Evolutionary conservation across 2,329 filamentous ascomycete species (phyloP).

Genomic region (Raffaelea arxii): DNA sequence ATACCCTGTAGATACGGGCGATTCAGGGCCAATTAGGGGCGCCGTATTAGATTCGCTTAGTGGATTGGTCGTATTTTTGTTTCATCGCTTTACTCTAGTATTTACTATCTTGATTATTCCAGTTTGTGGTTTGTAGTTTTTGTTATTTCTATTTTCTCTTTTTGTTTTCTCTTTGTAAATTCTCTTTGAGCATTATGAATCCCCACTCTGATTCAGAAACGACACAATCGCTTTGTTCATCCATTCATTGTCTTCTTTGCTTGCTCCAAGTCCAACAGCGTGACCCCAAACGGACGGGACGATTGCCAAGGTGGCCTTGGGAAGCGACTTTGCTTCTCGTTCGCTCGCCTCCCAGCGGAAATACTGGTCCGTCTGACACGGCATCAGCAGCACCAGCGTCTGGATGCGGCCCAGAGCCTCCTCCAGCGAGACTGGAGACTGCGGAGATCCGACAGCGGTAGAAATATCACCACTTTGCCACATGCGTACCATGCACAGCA

Average conservation of each 20-base stretch:
- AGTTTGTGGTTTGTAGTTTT: no score
- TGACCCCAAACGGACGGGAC: constrained; percentile 14
- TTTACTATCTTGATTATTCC: no score
- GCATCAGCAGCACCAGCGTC: constrained; percentile 62
- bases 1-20: no score
- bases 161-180: no score
- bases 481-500: constrained; percentile 46
- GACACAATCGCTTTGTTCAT: constrained; percentile 2
- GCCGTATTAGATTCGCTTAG: no score
- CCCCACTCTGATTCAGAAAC: no score
- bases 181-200: no score
- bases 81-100: no score
- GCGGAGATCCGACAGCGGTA: constrained; percentile 57
- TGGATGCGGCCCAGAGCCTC: constrained; percentile 60
- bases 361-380: constrained; percentile 66
- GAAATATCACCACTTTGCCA: constrained; percentile 71
- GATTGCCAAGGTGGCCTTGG: constrained; percentile 1
- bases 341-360: constrained; percentile 74
- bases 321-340: constrained; percentile 49
- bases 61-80: no score
- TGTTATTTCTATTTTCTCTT: no score
- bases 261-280: constrained; percentile 7
- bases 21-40: no score
- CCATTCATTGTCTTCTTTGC: constrained; percentile 5
- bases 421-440: constrained; percentile 54